A percentile compares a stretch with the other conserved stretches of the same genome.
Evolutionary conservation across 495 filamentous ascomycete genomes (phyloP).

Genomic region (Hypoxylon trugodes): DNA sequence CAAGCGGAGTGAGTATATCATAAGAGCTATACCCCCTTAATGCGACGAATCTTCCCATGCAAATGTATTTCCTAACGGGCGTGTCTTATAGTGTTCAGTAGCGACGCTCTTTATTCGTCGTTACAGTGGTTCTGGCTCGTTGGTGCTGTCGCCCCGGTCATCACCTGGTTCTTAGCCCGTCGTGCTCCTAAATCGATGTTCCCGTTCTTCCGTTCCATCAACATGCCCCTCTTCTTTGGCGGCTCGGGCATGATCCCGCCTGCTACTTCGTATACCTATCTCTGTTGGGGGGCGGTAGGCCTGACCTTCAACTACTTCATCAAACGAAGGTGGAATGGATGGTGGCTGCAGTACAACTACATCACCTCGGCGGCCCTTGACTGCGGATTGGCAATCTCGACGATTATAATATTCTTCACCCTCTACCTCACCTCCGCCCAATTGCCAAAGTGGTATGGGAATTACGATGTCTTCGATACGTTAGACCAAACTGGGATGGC

Average conservation of each 20-base stretch:
- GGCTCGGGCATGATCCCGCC: constrained; percentile 69
- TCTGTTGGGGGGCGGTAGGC: constrained; percentile 74
- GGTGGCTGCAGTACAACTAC: constrained; percentile 85
- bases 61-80: constrained; percentile 4
- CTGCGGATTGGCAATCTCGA: constrained; percentile 69
- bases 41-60: no score
- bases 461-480: constrained; percentile 53
- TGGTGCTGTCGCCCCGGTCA: constrained; percentile 65
- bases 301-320: constrained; percentile 73
- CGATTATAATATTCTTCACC: constrained; percentile 76
- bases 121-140: constrained; percentile 75
- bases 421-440: constrained; percentile 62
- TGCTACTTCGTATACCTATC: constrained; percentile 71
- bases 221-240: constrained; percentile 73
- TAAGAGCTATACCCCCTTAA: neutral
- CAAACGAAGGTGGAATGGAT: constrained; percentile 67
- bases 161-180: constrained; percentile 68
- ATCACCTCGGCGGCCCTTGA: constrained; percentile 76
- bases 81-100: constrained; percentile 59
- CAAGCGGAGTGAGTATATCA: constrained; percentile 46
- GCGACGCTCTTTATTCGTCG: constrained; percentile 67
- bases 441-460: constrained; percentile 74
- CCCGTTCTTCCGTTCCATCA: constrained; percentile 62
- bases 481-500: constrained; percentile 48
- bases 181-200: constrained; percentile 61